Conservation (phyloP, 495 filamentous ascomycete genomes). For the Glutinoglossum americanum region DNA sequence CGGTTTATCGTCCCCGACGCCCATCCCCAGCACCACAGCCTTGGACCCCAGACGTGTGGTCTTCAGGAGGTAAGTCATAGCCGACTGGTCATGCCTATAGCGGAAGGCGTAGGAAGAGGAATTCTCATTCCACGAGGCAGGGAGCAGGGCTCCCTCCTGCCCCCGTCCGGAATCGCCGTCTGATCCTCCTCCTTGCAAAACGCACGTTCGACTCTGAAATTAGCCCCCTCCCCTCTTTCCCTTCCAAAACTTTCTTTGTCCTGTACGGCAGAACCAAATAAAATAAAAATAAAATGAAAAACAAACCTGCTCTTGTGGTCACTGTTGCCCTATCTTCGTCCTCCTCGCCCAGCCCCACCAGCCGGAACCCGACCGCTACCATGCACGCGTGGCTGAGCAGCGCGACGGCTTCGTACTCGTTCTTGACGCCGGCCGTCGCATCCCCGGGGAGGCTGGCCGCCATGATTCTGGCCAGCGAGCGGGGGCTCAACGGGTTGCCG, state of each 20-base stretch:
- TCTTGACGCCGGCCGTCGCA: slow-evolving; percentile 39
- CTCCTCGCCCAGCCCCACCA: slow-evolving; percentile 68
- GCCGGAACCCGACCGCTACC: slow-evolving; percentile 54
- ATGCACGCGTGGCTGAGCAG: slow-evolving; percentile 73
- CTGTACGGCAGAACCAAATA: too few species aligned
- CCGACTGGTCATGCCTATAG: slow-evolving; percentile 75
- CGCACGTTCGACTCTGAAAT: too few species aligned
- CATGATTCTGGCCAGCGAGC: slow-evolving; percentile 11
- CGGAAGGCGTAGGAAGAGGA: slow-evolving; percentile 69
- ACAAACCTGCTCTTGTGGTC: slow-evolving; percentile 39
- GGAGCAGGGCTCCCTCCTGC: slow-evolving; percentile 25
- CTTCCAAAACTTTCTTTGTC: too few species aligned
- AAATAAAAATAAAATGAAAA: too few species aligned
- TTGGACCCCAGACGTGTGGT: slow-evolving; percentile 65
- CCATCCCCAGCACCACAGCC: slow-evolving; percentile 60
- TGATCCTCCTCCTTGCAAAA: too few species aligned
- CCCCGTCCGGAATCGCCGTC: slow-evolving; percentile 27
- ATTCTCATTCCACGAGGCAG: slow-evolving; percentile 58
- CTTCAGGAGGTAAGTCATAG: slow-evolving; percentile 67
- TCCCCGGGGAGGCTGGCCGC: slow-evolving; percentile 6
- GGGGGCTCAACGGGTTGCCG: slow-evolving; percentile 15
- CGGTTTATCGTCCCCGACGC: slow-evolving; percentile 59
- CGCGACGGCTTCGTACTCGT: slow-evolving; percentile 64
- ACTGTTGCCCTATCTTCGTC: too few species aligned
- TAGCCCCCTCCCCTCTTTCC: too few species aligned